phyloP scores from a whole-genome alignment of 2,329 filamentous ascomycete species.

The Calonectria naviculata region DNA sequence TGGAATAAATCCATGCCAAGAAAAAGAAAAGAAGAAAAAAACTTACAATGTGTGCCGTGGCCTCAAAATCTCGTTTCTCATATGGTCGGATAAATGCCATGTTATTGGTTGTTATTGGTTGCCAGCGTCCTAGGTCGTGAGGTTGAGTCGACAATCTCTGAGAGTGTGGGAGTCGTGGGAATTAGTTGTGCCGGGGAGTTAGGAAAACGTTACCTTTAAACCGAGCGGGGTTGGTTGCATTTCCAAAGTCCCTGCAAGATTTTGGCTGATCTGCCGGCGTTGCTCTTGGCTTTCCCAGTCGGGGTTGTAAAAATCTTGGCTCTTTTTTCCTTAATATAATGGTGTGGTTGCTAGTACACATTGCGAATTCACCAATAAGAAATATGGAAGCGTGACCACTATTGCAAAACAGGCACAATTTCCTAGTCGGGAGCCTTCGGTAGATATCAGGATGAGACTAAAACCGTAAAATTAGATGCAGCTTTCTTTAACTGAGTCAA shows the following conservation, averaged over 20 bases:
- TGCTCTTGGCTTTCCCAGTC: not conserved
- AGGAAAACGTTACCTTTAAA: not conserved
- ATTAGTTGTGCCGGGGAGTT: not conserved
- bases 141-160: not conserved
- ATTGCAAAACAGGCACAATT: no score
- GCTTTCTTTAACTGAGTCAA: no score
- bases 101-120: not conserved
- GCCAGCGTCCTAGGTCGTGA: not conserved
- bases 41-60: conserved; percentile 53
- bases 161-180: not conserved
- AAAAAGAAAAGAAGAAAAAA: not conserved
- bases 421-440: no score
- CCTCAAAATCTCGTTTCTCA: conserved; percentile 51
- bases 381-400: no score
- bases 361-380: no score
- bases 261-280: not conserved
- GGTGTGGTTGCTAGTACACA: no score
- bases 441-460: no score
- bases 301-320: no score
- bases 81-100: conserved; percentile 61
- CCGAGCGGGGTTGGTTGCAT: not conserved
- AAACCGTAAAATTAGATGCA: no score
- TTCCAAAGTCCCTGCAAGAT: not conserved
- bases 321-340: no score
- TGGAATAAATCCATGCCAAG: not conserved